Evolutionary conservation across 2,329 filamentous ascomycete species (phyloP), one percentile per base, ranked within the genome.

Genomic region (Cladosporium sp.): DNA sequence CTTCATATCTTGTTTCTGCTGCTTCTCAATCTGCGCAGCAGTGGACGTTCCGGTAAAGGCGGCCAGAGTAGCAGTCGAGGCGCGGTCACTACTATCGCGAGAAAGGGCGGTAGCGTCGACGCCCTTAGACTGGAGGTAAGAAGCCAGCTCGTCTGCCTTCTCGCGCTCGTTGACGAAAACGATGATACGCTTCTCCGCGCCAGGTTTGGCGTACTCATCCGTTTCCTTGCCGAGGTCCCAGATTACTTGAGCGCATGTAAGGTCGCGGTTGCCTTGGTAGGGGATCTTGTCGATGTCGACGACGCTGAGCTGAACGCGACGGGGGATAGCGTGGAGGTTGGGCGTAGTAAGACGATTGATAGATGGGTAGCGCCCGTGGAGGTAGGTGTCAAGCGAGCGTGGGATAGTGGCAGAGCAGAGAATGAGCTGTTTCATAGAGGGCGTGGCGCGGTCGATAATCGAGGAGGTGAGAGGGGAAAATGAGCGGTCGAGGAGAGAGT

Each of bases 111-210:
- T 75, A 5, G 92, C 91, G 58, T 95, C 86, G 60, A 98, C 90
- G 49, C 91, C 91, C 72, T 96, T 96, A 43, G 80, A 80, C 11
- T 75, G 73, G 0, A 98, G 81, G 66, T 87, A 98, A 1, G 83
- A 72, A 11, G 91, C 84, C 0, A 98, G 78, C 62, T 91, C 82
- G 51, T 86, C 79, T 0, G 92, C 88, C 64, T 88, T 89, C 64
- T 95, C 90, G 30, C 93, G 86, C 74, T 97, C 90, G 68, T 97
- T 97, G 66, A 97, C 92, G 62, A 97, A 97, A 3, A 97, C 90
- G 51, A 97, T 82, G 61, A 98, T 86, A 55, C 88, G 86, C 67
- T 93, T 93, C 19, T 88, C 78, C 52, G 86, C 83, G 4, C 84
- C 71, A 35, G 74, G 78, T 47, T 79, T 66, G n/a, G 50, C 57